phyloP scores from a whole-genome alignment of 768 basidiomycete species.

The Termitomyces sp. region DNA sequence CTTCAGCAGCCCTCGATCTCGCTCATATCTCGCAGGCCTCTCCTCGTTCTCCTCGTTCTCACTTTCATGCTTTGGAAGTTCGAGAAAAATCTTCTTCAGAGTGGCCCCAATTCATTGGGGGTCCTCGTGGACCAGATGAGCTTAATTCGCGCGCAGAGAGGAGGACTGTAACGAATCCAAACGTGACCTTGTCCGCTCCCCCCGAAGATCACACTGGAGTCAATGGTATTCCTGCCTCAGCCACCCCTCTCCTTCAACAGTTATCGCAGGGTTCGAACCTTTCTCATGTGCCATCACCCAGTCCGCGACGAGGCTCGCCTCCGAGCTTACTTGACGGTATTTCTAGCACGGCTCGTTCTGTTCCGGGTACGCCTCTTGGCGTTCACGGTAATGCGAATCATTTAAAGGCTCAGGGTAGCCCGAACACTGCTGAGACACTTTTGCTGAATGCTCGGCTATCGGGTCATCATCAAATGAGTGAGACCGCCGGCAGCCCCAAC shows the following conservation, averaged over 20 bases:
- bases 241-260: slow-evolving; percentile 61
- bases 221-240: slow-evolving; percentile 46
- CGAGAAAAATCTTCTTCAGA: slow-evolving; percentile 82
- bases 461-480: slow-evolving; percentile 44
- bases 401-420: slow-evolving; percentile 65
- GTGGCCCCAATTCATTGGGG: slow-evolving; percentile 86
- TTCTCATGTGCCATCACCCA: slow-evolving; percentile 36
- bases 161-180: slow-evolving; percentile 72
- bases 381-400: slow-evolving; percentile 43
- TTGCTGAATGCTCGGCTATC: slow-evolving; percentile 58
- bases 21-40: slow-evolving; percentile 85
- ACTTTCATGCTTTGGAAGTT: slow-evolving; percentile 52
- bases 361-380: slow-evolving; percentile 78
- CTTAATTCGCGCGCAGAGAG: slow-evolving; percentile 52
- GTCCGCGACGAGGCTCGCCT: slow-evolving; percentile 73
- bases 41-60: slow-evolving; percentile 62
- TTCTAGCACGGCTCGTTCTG: slow-evolving; percentile 64
- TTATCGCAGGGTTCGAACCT: slow-evolving; percentile 44
- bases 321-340: slow-evolving; percentile 58
- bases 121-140: slow-evolving; percentile 56
- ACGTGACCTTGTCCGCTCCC: slow-evolving; percentile 54
- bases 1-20: slow-evolving; percentile 90
- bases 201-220: slow-evolving; percentile 42
- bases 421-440: slow-evolving; percentile 57
- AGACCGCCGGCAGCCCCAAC: slow-evolving; percentile 40